A percentile compares a stretch with the other conserved stretches of the same genome.
Evolutionary conservation across 1,284 basidiomycete species (phyloP).

Genomic region (Heterobasidion occidentale): DNA sequence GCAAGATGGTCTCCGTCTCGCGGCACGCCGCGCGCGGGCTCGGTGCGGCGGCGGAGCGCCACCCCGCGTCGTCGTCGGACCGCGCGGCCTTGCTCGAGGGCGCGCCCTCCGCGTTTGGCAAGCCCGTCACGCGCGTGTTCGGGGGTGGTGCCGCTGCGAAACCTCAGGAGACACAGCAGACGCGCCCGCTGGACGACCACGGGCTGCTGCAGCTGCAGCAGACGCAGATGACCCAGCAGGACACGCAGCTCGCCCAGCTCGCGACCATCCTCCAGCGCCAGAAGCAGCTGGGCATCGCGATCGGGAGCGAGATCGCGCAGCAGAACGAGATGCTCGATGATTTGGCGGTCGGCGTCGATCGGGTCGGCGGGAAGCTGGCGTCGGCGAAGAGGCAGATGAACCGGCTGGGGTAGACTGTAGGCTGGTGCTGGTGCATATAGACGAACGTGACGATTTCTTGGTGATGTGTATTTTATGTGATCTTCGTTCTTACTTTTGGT

Average conservation of each 20-base stretch:
- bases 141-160: conserved; percentile 35
- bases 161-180: conserved; percentile 78
- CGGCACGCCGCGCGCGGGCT: conserved; percentile 42
- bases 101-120: conserved; percentile 18
- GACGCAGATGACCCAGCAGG: conserved; percentile 77
- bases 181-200: conserved; percentile 79
- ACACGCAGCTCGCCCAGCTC: conserved; percentile 72
- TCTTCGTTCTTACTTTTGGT: conserved; percentile 4
- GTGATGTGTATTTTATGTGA: neutral
- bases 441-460: neutral
- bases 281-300: conserved; percentile 82
- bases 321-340: conserved; percentile 88
- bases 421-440: too few relatives aligned
- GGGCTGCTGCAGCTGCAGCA: conserved; percentile 79
- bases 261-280: conserved; percentile 83
- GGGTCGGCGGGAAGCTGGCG: conserved; percentile 70
- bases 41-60: conserved; percentile 26
- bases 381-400: conserved; percentile 78
- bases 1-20: conserved; percentile 69
- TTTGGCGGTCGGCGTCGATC: conserved; percentile 67
- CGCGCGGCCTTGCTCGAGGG: conserved; percentile 52
- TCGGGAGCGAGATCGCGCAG: conserved; percentile 73
- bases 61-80: conserved; percentile 47
- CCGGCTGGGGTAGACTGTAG: conserved; percentile 40
- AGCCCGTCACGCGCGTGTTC: conserved; percentile 73